A percentile compares a stretch with the other conserved stretches of the same genome.
These are phyloP conservation scores for Middelhovenomyces tepae DNA, from an alignment of 805 yeast species.

Conservation along the genomic window DNA sequence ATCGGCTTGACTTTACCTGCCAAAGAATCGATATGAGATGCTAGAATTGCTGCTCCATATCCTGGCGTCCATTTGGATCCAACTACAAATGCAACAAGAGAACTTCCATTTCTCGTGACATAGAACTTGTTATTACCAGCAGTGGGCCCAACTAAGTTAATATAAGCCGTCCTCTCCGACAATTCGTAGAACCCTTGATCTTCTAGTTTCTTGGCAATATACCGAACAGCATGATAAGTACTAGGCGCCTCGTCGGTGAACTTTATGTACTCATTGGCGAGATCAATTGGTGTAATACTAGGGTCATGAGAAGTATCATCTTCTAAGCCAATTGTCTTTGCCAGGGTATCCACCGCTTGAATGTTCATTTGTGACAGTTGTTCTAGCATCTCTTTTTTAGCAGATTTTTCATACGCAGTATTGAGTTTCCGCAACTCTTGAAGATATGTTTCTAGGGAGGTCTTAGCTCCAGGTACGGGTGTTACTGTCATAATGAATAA, in stretches of 20 bases:
- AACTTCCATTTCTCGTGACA: slow-evolving; percentile 60
- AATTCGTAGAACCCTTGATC: slow-evolving; percentile 56
- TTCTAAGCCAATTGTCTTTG: too few species aligned
- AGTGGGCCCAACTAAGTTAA: slow-evolving; percentile 27
- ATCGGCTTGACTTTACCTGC: slow-evolving; percentile 61
- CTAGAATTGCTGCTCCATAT: slow-evolving; percentile 50
- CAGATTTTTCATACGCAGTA: too few species aligned
- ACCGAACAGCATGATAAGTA: slow-evolving; percentile 58
- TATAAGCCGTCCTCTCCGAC: slow-evolving; percentile 55
- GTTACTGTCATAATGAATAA: too few species aligned
- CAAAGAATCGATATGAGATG: slow-evolving; percentile 62
- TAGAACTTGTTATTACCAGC: slow-evolving; percentile 47
- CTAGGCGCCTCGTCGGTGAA: slow-evolving; percentile 71
- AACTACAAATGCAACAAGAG: slow-evolving; percentile 59
- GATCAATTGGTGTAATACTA: too few species aligned
- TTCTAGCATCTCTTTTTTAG: too few species aligned
- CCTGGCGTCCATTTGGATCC: slow-evolving; percentile 60
- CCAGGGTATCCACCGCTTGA: too few species aligned
- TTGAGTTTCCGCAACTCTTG: too few species aligned
- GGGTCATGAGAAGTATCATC: too few species aligned
- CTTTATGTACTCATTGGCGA: slow-evolving; percentile 50
- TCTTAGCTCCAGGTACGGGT: too few species aligned
- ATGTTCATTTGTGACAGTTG: too few species aligned
- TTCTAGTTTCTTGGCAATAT: slow-evolving; percentile 40
- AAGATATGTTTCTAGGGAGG: too few species aligned